Evolutionary conservation across 768 basidiomycete genomes (phyloP), one percentile per base, ranked within the genome.

Genomic region (Vishniacozyma victoriae): DNA sequence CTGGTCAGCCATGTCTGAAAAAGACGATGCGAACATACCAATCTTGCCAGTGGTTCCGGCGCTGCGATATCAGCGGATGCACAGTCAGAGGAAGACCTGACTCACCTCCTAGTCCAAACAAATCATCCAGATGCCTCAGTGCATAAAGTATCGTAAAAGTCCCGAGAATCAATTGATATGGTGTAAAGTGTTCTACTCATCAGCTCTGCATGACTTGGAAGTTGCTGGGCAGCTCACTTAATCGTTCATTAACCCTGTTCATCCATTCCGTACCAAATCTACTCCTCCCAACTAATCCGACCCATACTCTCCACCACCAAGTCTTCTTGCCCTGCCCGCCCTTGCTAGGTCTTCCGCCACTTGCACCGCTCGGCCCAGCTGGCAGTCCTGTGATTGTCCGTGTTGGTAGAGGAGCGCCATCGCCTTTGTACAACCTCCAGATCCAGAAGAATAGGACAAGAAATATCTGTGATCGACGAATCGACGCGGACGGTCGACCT

Each of bases 111-210:
- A 93, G 75, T 3, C 89, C 90, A 5, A 92, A 70, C 14, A 95
- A 77, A 72, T 83, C 85, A 72, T 92, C 90, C 12, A 91, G 73
- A 71, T 96, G 87, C 12, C 86, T 77, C 40, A 85, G 66, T 15
- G 87, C 83, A 68, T 96, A 99, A 4, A 93, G 76, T 23, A 80
- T 72, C 1, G 91, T 95, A 49, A 95, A 74, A 0, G 90, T 88
- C 58, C 81, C 85, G 46, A 89, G 78, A 41, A 96, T 79, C 60
- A 96, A 78, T 66, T 99, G 92, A 85, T 90, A 99, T n/a, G 95
- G 95, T 0, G 91, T 85, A 75, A 89, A 93, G 18, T 82, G 81
- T 64, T 78, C 84, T 89, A 45, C 18, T 1, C 15, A 14, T 14
- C 16, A 29, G 13, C 16, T 18, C 57, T 9, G 35, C 33, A 40